Evolutionary conservation across 106 monocot genomes (phyloP), one percentile per base, ranked within the genome.

Genomic region (Allium fistulosum): DNA sequence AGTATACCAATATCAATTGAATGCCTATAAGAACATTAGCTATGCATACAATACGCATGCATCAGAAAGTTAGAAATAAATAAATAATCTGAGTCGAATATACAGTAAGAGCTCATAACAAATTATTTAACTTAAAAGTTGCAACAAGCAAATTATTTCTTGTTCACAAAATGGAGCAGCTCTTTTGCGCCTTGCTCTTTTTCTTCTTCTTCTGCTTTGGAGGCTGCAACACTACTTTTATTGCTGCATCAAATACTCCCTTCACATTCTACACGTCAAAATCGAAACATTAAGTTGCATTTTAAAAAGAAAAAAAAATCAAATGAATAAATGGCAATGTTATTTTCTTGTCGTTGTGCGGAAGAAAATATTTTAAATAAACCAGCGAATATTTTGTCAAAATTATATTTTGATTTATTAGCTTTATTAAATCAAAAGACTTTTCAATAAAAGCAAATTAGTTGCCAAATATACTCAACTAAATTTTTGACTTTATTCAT

Each of bases 201-300:
- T 85, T 85, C 72, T 73, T 76, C 76, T 76, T 80, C 71, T 75
- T 79, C 69, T 78, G 81, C 75, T 81, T 85, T 49, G 85, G 85
- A 15, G 85, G 85, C 72, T 85, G 81, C 16, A 85, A 81, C 55
- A 85, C 85, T 1, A 85, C 85, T 63, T 85, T 85, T 15, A 85
- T 85, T 13, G 85, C 85, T 11, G 85, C 85, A 62, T 85, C 85
- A 51, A 85, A 85, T 9, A 85, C 85, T 46, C 75, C 85, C 58
- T 85, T 85, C 52, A 85, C 75, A 58, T 85, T 85, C 85, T 85
- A 49, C 6, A 58, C 1, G 17, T 48, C 27, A 69, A 55, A 47
- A 17, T 49, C 16, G 48, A 4, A 46, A 63, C 8, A 55, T 15
- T 12, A 55, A 2, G 13, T 55, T 12, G 4, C 15, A 15, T 55